These are phyloP conservation scores for Penicillium nucicola DNA, from an alignment of 495 filamentous ascomycete genomes.

Conservation along the genomic window DNA sequence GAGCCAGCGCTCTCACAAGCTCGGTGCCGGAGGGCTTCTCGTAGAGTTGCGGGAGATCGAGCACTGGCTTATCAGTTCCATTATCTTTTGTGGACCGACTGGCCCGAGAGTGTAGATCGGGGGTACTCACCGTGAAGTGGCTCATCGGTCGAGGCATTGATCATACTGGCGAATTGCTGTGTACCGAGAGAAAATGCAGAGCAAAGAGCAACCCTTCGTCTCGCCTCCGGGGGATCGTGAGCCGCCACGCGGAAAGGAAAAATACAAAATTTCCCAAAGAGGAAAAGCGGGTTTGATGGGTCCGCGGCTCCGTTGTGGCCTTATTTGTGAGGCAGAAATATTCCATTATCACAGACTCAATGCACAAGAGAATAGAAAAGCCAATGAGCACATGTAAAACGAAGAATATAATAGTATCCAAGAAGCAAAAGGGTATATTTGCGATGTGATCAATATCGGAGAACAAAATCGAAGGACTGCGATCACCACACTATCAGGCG, in stretches of 20 bases:
- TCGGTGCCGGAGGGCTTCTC: constrained; percentile 45
- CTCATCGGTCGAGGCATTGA: constrained; percentile 36
- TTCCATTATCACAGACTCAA: neutral
- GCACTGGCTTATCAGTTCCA: constrained; percentile 48
- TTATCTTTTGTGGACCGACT: constrained; percentile 18
- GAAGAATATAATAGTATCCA: neutral
- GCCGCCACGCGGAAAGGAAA: constrained; percentile 17
- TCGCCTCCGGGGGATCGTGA: constrained; percentile 1
- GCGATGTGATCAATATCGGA: neutral
- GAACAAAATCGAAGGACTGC: constrained; percentile 13
- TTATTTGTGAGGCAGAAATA: constrained; percentile 2
- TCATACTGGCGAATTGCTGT: constrained; percentile 27
- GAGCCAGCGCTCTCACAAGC: constrained; percentile 41
- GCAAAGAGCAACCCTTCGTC: neutral
- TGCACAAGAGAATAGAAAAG: neutral
- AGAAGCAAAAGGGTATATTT: constrained; percentile 1
- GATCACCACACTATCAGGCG: constrained; percentile 6
- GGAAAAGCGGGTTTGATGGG: constrained; percentile 35
- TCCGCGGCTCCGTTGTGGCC: constrained; percentile 28
- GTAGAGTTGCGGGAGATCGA: constrained; percentile 54
- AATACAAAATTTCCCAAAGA: constrained; percentile 40
- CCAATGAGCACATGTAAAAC: neutral
- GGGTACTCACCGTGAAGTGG: constrained; percentile 41
- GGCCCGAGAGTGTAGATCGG: constrained; percentile 7
- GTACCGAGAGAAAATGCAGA: neutral